Conservation (phyloP, 306 rosid genomes). For the Fragaria iinumae region DNA sequence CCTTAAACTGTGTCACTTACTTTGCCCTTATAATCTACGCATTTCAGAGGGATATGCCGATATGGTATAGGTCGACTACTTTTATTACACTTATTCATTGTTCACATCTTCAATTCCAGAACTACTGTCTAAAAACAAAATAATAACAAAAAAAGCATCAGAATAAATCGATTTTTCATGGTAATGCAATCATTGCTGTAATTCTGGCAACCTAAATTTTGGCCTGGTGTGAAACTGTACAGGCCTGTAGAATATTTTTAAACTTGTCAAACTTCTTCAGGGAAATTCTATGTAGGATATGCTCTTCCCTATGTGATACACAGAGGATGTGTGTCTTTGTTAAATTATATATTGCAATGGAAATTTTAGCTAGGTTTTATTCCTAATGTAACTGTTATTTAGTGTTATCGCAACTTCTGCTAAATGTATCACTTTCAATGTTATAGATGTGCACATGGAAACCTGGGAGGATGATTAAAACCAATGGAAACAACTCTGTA, state of each 20-base stretch:
- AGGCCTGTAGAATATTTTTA: background rate
- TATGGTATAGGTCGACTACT: background rate
- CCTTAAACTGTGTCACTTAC: background rate
- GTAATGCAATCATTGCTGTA: background rate
- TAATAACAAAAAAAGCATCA: too few species aligned
- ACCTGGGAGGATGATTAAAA: too few species aligned
- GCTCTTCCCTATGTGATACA: background rate
- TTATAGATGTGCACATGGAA: background rate
- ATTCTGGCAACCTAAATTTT: background rate
- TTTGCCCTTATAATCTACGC: background rate
- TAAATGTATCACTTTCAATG: background rate
- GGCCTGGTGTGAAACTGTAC: background rate
- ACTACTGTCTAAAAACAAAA: background rate
- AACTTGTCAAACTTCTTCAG: background rate
- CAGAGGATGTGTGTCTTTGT: background rate
- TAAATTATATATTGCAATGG: background rate
- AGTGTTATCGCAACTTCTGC: background rate
- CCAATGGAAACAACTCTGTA: background rate
- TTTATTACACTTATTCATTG: background rate
- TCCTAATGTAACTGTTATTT: background rate
- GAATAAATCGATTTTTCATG: background rate
- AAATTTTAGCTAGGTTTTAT: background rate
- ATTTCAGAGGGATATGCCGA: background rate
- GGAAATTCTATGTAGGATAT: background rate
- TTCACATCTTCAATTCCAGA: background rate